Evolutionary conservation across 2,329 filamentous ascomycete species (phyloP).

Genomic region (Juglanconis juglandina): DNA sequence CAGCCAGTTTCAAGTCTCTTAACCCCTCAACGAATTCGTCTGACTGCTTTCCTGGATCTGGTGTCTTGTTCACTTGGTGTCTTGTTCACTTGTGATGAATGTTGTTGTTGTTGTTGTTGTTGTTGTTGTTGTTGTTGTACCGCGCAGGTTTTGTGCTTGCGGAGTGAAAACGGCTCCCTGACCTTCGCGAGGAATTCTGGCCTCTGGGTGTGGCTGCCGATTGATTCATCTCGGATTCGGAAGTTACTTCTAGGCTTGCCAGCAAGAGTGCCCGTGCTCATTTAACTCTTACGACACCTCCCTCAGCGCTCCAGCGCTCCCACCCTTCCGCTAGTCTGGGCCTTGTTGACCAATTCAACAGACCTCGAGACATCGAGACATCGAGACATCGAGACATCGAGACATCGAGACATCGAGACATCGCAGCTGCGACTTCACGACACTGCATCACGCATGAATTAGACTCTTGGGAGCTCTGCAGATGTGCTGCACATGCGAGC

Average conservation of each 20-base stretch:
- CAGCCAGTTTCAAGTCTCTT: not conserved
- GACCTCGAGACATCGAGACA: not conserved
- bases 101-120: not conserved
- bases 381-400: not conserved
- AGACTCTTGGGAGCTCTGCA: not conserved
- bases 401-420: not conserved
- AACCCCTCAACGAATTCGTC: too few species aligned
- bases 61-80: not conserved
- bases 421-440: not conserved
- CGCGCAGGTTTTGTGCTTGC: too few species aligned
- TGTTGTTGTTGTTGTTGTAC: not conserved
- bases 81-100: not conserved
- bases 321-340: not conserved
- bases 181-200: not conserved
- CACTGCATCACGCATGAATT: not conserved
- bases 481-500: not conserved
- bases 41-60: too few species aligned
- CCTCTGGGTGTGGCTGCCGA: not conserved
- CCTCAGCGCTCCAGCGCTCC: not conserved
- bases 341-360: too few species aligned
- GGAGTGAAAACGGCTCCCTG: too few species aligned
- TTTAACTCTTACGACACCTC: not conserved
- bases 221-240: not conserved
- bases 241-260: not conserved
- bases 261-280: not conserved